A percentile compares a stretch with the other conserved stretches of the same genome.
Evolutionary conservation across 2,329 filamentous ascomycete genomes (phyloP).

Genomic region (Pseudocercospora musae): DNA sequence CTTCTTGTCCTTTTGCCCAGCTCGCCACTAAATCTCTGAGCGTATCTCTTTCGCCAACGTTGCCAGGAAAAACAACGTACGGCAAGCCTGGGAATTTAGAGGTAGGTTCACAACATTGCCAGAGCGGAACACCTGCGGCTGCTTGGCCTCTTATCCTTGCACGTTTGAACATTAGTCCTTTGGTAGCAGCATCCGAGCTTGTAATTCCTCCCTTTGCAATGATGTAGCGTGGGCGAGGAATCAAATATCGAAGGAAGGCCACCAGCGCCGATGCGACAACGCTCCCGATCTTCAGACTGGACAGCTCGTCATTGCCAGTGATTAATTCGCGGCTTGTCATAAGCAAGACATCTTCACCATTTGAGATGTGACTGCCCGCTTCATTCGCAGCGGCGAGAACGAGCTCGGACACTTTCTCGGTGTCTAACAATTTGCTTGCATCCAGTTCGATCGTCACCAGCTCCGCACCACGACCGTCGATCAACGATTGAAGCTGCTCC

Average conservation of each 20-base stretch:
- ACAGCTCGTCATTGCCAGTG: slow-evolving; percentile 47
- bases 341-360: slow-evolving; percentile 53
- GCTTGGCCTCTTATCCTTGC: slow-evolving; percentile 57
- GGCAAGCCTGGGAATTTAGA: slow-evolving; percentile 52
- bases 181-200: slow-evolving; percentile 57
- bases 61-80: slow-evolving; percentile 59
- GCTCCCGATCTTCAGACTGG: slow-evolving; percentile 53
- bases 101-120: slow-evolving; percentile 54
- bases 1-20: slow-evolving; percentile 27
- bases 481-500: slow-evolving; percentile 49
- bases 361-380: slow-evolving; percentile 32
- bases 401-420: slow-evolving; percentile 36
- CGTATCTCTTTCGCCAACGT: slow-evolving; percentile 52
- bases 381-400: slow-evolving; percentile 38
- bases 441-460: slow-evolving; percentile 49
- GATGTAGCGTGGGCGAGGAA: slow-evolving; percentile 53
- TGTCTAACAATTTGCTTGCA: slow-evolving; percentile 47
- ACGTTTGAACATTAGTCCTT: slow-evolving; percentile 53
- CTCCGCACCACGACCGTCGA: slow-evolving; percentile 37
- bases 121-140: slow-evolving; percentile 56
- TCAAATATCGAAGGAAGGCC: slow-evolving; percentile 46
- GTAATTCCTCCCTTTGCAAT: slow-evolving; percentile 61
- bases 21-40: slow-evolving; percentile 47
- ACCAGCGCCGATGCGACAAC: slow-evolving; percentile 53
- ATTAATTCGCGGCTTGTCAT: slow-evolving; percentile 59